A percentile compares a stretch with the other conserved stretches of the same genome.
Conservation (phyloP, 257 asterid genomes). For the Capsicum baccatum region DNA sequence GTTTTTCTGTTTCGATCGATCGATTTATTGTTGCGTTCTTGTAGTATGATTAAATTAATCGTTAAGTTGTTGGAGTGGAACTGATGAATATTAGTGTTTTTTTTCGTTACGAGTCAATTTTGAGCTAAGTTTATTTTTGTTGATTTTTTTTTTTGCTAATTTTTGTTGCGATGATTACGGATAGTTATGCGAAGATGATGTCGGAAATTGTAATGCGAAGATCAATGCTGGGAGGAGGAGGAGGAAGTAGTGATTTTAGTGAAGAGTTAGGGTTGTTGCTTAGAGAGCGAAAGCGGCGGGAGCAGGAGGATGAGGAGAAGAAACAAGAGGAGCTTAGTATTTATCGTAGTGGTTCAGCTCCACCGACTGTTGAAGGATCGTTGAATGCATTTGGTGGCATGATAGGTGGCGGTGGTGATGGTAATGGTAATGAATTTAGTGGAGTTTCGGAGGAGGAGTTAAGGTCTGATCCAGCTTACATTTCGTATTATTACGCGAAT, state of each 20-base stretch:
- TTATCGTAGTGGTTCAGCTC: slow-evolving; percentile 72
- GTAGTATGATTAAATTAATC: no score
- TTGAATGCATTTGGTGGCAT: slow-evolving; percentile 40
- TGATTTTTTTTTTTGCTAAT: no score
- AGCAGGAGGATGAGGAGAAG: slow-evolving; percentile 41
- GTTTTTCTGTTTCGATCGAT: slow-evolving; percentile 25
- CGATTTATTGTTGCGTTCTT: no score
- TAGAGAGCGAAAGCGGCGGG: slow-evolving; percentile 46
- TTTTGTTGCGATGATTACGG: slow-evolving; percentile 41
- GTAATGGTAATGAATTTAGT: slow-evolving; percentile 2
- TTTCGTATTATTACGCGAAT: slow-evolving; percentile 64
- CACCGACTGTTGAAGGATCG: slow-evolving; percentile 67
- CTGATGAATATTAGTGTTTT: no score
- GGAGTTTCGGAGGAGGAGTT: slow-evolving; percentile 41
- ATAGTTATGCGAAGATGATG: slow-evolving; percentile 52
- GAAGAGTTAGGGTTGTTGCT: slow-evolving; percentile 59
- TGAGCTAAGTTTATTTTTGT: no score
- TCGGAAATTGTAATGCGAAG: slow-evolving; percentile 54
- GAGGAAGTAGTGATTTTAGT: slow-evolving; percentile 43
- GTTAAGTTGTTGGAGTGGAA: no score
- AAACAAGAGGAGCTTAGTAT: slow-evolving; percentile 57
- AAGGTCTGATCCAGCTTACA: slow-evolving; percentile 78
- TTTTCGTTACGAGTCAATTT: no score
- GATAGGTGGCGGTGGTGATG: slow-evolving; percentile 24
- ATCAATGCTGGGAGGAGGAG: slow-evolving; percentile 36